Evolutionary conservation across 768 basidiomycete species (phyloP), one percentile per base, ranked within the genome.

Genomic region (Myochromella boudieri): DNA sequence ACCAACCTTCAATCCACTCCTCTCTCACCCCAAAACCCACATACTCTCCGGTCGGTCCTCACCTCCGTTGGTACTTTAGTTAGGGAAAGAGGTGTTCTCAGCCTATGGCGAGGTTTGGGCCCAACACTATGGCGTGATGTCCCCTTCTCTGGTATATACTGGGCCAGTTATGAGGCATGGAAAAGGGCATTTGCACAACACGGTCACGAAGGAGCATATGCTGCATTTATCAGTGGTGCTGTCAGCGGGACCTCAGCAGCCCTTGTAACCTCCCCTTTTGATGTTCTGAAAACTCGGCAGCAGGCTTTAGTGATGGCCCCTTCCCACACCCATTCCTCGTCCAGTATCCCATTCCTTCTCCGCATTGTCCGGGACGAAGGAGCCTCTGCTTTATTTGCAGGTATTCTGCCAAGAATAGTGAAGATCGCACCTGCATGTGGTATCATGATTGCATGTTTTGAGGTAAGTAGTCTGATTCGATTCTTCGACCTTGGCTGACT

Each of bases 341-440:
- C 76, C 17, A 87, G 82, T 1, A 64, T 91, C 51, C 77, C 83
- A 3, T 67, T 97, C 6, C 68, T 91, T 27, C 51, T 77, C 49
- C 78, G 81, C 47, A 85, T 98, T 34, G 59, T 91, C 27, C 80
- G 75, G 46, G 85, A 79, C 3, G 97, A 99, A 63, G 97, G 97
- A 1, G 52, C 71, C 4, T 65, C 77, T 7, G 87, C 90, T 2
- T 69, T 97, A 39, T 95, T 87, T 61, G 84, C 91, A 26, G 97
- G 97, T 0, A 68, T 92, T 31, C 65, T 84, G 6, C 95, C 95
- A 41, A 84, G 97, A 29, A 83, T 95, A 42, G 92, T 84, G 33
- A 99, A 98, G 68, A 95, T 97, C 52, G 92, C 92, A 9, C 97
- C 97, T 29, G 97, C 95, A 32, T 99, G 97, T 66, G 95, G 95